Base-by-base conservation (phyloP, 176 grass and related monocot species). In the Triticum urartu region DNA sequence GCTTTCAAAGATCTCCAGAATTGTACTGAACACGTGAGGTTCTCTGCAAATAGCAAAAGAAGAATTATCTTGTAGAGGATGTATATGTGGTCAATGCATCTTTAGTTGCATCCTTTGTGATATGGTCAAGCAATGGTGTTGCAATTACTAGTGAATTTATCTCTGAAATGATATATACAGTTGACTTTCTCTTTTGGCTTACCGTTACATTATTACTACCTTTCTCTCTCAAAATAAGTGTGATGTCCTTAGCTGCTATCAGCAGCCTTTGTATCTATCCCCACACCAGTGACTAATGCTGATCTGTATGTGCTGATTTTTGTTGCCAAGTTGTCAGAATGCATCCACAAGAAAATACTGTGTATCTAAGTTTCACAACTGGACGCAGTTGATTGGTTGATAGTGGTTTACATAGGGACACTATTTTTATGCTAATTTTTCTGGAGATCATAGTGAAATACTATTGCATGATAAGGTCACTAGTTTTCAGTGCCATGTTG, bases 61-160 rank as follows among this genome's bases (percentile, higher is more conserved):
- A 71, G 47, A 30, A 85, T 85, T 62, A 33, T 70, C 6, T 58
- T 89, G 43, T 86, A 83, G 59, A 80, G 85, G 68, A 80, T 75
- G 48, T 78, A 83, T 74, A 48, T 39, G 14, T 59, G 12, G 42
- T 60, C 38, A 50, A 20, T 68, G 25, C 62, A 81, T 81, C 25
- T 48, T 48, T 81, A 68, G 26, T 67, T 68, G 63, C 79, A 50
- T 81, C 40, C 64, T 56, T 83, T 72, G 64, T 32, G 56, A 22
- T 68, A 78, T 82, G 32, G 12, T 64, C 32, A 21, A 81, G 84
- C 80, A 52, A 77, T 18, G 59, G 6, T 62, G 18, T 70, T 68
- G 34, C 13, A 66, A 24, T 42, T 90, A 40, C 63, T 78, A 43
- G 79, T 71, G 63, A 89, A 81, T 62, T 64, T n/a, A 50, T 82